phyloP scores from a whole-genome alignment of 495 filamentous ascomycete genomes.

The Sabuloglossum arenarium region DNA sequence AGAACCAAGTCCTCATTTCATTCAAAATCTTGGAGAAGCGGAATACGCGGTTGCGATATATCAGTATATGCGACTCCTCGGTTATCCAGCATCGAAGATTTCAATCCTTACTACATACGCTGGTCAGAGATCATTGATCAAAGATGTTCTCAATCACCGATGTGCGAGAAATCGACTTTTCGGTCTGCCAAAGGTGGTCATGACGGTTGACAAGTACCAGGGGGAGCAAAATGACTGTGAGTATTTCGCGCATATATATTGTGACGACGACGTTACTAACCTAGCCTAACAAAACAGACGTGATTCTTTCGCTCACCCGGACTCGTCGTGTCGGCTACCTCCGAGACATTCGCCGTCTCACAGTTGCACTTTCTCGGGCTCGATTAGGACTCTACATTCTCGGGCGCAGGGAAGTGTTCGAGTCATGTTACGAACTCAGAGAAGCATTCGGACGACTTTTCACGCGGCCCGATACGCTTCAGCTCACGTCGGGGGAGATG shows the following conservation, averaged over 20 bases:
- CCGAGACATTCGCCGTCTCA: conserved; percentile 80
- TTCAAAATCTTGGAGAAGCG: conserved; percentile 92
- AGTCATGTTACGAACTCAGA: conserved; percentile 68
- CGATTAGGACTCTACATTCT: conserved; percentile 85
- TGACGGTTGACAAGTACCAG: conserved; percentile 96
- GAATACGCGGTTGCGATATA: conserved; percentile 92
- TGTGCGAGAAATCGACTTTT: conserved; percentile 72
- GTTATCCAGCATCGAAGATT: conserved; percentile 83
- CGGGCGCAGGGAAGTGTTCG: conserved; percentile 75
- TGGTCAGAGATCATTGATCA: conserved; percentile 79
- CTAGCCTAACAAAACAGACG: conserved; percentile 29
- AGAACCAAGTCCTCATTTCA: conserved; percentile 87
- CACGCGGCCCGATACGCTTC: conserved; percentile 52
- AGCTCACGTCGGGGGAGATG: conserved; percentile 67
- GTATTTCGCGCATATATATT: conserved; percentile 17
- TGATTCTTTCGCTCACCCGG: conserved; percentile 79
- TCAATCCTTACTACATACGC: conserved; percentile 86
- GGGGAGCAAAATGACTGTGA: conserved; percentile 98
- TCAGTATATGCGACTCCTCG: conserved; percentile 93
- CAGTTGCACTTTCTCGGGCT: conserved; percentile 89
- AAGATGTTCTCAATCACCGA: conserved; percentile 70
- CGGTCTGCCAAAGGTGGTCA: conserved; percentile 74
- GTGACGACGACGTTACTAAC: not conserved
- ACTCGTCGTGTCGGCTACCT: conserved; percentile 85
- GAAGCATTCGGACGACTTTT: conserved; percentile 62